Conservation (phyloP, 306 rosid genomes). For the Parietaria judaica region DNA sequence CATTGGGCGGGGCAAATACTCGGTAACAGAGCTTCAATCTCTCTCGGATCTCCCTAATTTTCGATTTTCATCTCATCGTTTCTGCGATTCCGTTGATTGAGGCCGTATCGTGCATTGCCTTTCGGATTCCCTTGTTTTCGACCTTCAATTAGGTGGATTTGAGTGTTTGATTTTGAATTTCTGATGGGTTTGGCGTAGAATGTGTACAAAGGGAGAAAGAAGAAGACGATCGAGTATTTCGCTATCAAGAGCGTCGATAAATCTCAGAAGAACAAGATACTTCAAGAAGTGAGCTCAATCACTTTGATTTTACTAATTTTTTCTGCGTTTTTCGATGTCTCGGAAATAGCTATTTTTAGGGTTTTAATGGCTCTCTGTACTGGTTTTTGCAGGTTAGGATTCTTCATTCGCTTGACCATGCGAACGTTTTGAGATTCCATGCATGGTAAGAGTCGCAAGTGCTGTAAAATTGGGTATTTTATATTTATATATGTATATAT, state of each 20-base stretch:
- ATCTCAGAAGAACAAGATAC: conserved; percentile 78
- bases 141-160: not conserved
- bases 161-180: not conserved
- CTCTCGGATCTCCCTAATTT: conserved; percentile 1
- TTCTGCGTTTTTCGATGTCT: not conserved
- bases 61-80: not conserved
- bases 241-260: conserved; percentile 95
- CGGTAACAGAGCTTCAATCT: conserved; percentile 35
- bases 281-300: conserved; percentile 66
- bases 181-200: conserved; percentile 37
- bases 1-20: conserved; percentile 89
- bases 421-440: conserved; percentile 69
- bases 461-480: not conserved
- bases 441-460: conserved; percentile 45
- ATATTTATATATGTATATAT: not conserved
- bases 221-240: conserved; percentile 90
- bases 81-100: not conserved
- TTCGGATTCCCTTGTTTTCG: too few species aligned
- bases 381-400: conserved; percentile 63
- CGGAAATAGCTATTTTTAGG: not conserved
- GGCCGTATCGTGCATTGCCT: not conserved
- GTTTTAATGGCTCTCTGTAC: conserved; percentile 1
- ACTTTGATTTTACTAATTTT: not conserved
- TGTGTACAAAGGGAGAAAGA: conserved; percentile 95
- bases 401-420: conserved; percentile 76